These are phyloP conservation scores for Venturiaceae sp. DNA, from an alignment of 2,329 filamentous ascomycete species.

Conservation along the genomic window DNA sequence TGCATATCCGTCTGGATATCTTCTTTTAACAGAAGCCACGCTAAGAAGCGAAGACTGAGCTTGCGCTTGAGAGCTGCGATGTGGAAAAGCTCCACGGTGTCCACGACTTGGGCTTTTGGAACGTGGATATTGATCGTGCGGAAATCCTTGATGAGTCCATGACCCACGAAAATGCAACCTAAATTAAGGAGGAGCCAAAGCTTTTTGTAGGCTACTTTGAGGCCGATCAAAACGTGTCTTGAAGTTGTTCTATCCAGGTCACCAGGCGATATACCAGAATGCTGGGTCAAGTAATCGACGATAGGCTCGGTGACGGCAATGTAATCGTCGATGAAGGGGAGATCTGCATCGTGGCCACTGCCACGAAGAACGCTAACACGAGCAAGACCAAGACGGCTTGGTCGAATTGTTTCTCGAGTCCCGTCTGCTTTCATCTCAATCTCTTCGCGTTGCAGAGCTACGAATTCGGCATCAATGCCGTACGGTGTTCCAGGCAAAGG, in stretches of 20 bases:
- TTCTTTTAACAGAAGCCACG: constrained; percentile 84
- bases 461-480: constrained; percentile 93
- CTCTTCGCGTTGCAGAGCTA: constrained; percentile 83
- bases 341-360: constrained; percentile 63
- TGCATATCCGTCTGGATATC: constrained; percentile 90
- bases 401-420: constrained; percentile 81
- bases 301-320: constrained; percentile 85
- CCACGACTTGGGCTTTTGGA: constrained; percentile 79
- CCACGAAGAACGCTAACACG: constrained; percentile 85
- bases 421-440: constrained; percentile 96
- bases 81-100: constrained; percentile 89
- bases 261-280: constrained; percentile 78
- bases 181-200: constrained; percentile 94
- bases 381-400: constrained; percentile 84
- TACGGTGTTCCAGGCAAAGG: constrained; percentile 66
- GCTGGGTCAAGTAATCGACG: constrained; percentile 90
- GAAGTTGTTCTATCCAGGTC: constrained; percentile 76
- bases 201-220: constrained; percentile 95
- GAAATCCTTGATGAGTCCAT: constrained; percentile 91
- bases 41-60: constrained; percentile 81
- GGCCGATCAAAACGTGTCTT: constrained; percentile 70
- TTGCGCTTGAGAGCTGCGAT: constrained; percentile 73
- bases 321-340: constrained; percentile 95
- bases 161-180: constrained; percentile 86
- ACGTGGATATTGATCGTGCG: constrained; percentile 97